Conservation (phyloP, 1,139 yeast genomes). For the Yamadazyma diospyri region DNA sequence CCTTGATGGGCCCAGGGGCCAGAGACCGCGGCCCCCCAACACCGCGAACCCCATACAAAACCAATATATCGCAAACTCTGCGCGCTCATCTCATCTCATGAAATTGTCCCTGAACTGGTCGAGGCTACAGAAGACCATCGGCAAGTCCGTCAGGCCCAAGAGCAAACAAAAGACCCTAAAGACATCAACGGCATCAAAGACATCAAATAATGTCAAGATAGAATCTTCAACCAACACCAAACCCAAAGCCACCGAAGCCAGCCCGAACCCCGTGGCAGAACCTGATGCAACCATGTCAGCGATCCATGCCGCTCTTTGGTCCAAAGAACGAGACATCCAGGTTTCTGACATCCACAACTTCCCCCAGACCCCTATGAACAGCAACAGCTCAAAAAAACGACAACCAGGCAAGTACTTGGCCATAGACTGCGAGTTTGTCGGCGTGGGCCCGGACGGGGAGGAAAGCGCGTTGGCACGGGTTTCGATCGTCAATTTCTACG, state of each 20-base stretch:
- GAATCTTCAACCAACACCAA: neutral
- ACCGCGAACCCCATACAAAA: too few species aligned
- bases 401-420: constrained; percentile 73
- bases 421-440: constrained; percentile 93
- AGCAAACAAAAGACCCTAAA: too few species aligned
- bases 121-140: constrained; percentile 25
- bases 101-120: constrained; percentile 36
- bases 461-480: constrained; percentile 80
- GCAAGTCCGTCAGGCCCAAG: constrained; percentile 7
- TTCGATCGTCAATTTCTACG: constrained; percentile 80
- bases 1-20: too few species aligned
- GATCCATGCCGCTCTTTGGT: constrained; percentile 30
- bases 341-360: constrained; percentile 12
- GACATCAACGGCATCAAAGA: neutral
- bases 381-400: constrained; percentile 18
- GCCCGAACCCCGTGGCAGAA: constrained; percentile 2
- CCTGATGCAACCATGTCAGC: constrained; percentile 11
- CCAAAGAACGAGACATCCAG: constrained; percentile 23
- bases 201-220: neutral
- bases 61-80: too few species aligned
- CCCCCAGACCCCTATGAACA: constrained; percentile 1
- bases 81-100: constrained; percentile 6
- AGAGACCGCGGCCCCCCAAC: too few species aligned
- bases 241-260: neutral
- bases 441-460: constrained; percentile 71